Evolutionary conservation across 345 rosid species (phyloP).

Genomic region (Microcos paniculata): DNA sequence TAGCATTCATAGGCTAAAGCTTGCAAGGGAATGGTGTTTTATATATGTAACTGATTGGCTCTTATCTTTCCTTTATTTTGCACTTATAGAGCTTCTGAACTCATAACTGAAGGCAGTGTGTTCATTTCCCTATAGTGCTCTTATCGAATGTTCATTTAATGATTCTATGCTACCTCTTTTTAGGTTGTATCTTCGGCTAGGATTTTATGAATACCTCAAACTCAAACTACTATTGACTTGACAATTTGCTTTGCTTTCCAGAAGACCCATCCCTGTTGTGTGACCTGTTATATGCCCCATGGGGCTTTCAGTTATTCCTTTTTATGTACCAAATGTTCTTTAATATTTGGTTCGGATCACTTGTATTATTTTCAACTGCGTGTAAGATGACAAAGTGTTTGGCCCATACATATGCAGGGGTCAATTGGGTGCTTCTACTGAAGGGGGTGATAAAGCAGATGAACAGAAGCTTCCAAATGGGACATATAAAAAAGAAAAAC

Average conservation of each 20-base stretch:
- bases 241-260: background rate
- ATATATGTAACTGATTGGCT: background rate
- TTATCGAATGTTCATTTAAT: background rate
- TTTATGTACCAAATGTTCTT: background rate
- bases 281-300: background rate
- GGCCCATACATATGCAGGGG: conserved; percentile 53
- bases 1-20: background rate
- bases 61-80: background rate
- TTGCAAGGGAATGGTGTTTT: background rate
- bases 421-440: conserved; percentile 47
- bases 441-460: conserved; percentile 36
- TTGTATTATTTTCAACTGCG: background rate
- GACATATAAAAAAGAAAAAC: conserved; percentile 27
- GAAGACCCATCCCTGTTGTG: background rate
- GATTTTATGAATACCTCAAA: background rate
- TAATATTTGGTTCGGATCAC: background rate
- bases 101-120: background rate
- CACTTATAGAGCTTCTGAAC: background rate
- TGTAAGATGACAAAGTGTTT: background rate
- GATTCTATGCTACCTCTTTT: background rate
- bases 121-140: background rate
- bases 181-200: background rate
- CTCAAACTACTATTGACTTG: background rate
- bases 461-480: conserved; percentile 46
- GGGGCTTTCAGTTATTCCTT: background rate